Evolutionary conservation across 768 basidiomycete genomes (phyloP), one percentile per base, ranked within the genome.

Genomic region (Suillus brevipes): DNA sequence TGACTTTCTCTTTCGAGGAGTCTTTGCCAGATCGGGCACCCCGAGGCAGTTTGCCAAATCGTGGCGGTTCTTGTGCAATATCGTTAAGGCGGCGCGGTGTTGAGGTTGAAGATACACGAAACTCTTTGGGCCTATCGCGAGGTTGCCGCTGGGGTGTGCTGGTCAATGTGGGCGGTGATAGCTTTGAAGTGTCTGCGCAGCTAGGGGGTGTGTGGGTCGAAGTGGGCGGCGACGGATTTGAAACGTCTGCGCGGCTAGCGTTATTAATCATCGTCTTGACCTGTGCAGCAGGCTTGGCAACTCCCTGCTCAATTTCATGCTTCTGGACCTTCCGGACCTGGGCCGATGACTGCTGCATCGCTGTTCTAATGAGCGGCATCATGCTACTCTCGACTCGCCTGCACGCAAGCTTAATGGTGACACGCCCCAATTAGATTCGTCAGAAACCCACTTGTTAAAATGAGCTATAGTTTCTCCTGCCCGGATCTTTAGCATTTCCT

Each of bases 321-420:
- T 78, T 72, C 75, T 73, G 74, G 78, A 70, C 78, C 66, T 77
- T 84, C 36, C 89, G 85, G 65, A 78, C 74, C 16, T 79, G 79
- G 5, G 84, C 80, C 14, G 85, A 81, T 0, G 90, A 89, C 0
- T 81, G 74, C 67, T 85, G 84, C 60, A 90, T 79, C 0, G 90
- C 89, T 28, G 83, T 77, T 63, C 82, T 85, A 58, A 92, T 83
- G 8, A 86, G 74, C 2, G 87, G 87, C 23, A 88, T 81, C 84
- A 93, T 86, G 68, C 84, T 84, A 60, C 84, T 83, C 73, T 94
- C 92, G 3, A 94, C 90, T 47, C 92, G 84, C 74, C 91, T 92
- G 61, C 3, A 56, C 40, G 62, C 56, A 64, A 52, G 40, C 25
- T 59, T 43, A 59, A 23, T 69, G 57, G 70, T 65, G 64, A 68